Base-by-base conservation (phyloP, 2,329 filamentous ascomycete genomes). In the Penicillium thymicola region DNA sequence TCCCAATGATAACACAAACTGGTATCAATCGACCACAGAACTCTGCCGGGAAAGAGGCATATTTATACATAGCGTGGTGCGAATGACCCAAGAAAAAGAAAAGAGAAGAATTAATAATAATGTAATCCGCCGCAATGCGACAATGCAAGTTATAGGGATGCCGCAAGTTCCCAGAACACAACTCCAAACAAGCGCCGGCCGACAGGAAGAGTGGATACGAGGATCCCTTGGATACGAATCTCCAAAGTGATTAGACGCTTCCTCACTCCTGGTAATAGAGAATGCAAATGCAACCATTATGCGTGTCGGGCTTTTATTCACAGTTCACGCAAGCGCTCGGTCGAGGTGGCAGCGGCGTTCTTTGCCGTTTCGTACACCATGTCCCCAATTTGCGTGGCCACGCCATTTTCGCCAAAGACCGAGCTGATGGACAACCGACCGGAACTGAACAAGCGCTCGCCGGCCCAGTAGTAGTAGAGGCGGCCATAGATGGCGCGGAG, bases 401-500 rank as follows among this genome's bases (percentile, higher is more conserved):
- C 13, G 16, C 38, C 38, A 25, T 57, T 65, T 36, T 70, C 70
- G 1, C 67, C 65, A 32, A 74, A 68, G 6, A 71, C 69, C 5
- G 72, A 68, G 42, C 66, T 71, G 55, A 74, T 64, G 4, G 70
- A 68, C 14, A 74, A 63, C 10, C 64, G 67, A 14, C 65, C 52
- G 21, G 71, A 67, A 51, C 72, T 72, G 60, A 77, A 73, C 9
- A 73, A 69, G 34, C 72, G 70, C 57, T 96, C 92, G 65, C 94
- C 94, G 63, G 88, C 87, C 75, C 91, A 90, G 81, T 99, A 99
- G 81, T 97, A 99, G 85, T 90, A 96, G 52, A 91, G 87, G 71
- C 93, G 89, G 71, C 86, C 85, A 70, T 88, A 84, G 67, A 99
- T 87, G 72, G 90, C 88, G 68, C 85, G 82, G 68, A 97, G 79